Evolutionary conservation across 495 filamentous ascomycete genomes (phyloP).

Genomic region (Lasiosphaeris hirsuta): DNA sequence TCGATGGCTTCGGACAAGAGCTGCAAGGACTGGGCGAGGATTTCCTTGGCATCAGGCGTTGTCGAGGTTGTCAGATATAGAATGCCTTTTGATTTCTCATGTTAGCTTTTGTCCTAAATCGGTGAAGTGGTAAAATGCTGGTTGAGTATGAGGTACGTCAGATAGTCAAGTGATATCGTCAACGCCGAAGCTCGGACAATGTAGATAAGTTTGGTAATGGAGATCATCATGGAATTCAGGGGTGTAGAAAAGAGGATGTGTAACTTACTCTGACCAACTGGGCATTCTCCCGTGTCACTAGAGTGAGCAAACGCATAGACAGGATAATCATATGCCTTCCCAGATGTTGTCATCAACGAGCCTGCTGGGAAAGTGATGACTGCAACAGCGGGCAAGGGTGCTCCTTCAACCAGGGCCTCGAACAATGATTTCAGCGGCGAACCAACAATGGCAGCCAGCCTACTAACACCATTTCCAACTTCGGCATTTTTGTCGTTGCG

Average conservation of each 20-base stretch:
- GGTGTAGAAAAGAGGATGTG: conserved; percentile 12
- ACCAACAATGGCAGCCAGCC: conserved; percentile 62
- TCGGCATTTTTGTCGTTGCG: conserved; percentile 34
- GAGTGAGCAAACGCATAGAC: conserved; percentile 76
- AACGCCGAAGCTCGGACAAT: conserved; percentile 84
- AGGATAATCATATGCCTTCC: conserved; percentile 43
- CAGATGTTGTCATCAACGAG: conserved; percentile 37
- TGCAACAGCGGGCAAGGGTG: conserved; percentile 67
- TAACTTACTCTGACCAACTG: conserved; percentile 77
- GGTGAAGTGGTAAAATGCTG: conserved; percentile 16
- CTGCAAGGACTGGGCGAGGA: conserved; percentile 54
- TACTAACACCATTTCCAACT: conserved; percentile 26
- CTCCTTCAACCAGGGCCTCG: conserved; percentile 66
- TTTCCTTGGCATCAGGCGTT: conserved; percentile 33
- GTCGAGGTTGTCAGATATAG: conserved; percentile 61
- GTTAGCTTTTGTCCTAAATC: conserved; percentile 44
- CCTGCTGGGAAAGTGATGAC: conserved; percentile 67
- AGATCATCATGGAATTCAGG: conserved; percentile 68
- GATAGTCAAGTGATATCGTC: conserved; percentile 88
- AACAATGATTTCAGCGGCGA: conserved; percentile 67
- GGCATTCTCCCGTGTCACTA: conserved; percentile 86
- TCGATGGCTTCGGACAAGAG: conserved; percentile 47
- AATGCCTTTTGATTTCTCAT: conserved; percentile 53
- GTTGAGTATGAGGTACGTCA: conserved; percentile 55
- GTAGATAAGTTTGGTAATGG: conserved; percentile 95